phyloP scores from a whole-genome alignment of 2,329 filamentous ascomycete species.

The Neoarthrinium moseri region DNA sequence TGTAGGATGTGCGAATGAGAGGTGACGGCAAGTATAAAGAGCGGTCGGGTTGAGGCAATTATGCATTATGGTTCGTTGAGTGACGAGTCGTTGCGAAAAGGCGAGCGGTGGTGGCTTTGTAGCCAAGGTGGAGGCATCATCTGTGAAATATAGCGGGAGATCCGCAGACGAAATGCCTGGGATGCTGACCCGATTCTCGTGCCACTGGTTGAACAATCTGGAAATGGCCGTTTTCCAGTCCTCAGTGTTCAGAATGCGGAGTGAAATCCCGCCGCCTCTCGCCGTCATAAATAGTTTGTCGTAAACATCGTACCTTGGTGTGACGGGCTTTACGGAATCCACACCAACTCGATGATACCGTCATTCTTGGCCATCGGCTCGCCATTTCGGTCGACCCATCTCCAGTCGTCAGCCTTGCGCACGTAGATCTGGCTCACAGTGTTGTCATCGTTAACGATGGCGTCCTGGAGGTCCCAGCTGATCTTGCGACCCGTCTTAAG shows the following conservation, averaged over 20 bases:
- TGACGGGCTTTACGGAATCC: conserved; percentile 39
- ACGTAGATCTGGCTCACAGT: conserved; percentile 54
- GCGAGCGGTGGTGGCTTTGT: background rate
- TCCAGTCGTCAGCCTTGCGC: conserved; percentile 48
- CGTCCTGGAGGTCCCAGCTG: conserved; percentile 54
- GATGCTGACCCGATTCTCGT: too few relatives aligned
- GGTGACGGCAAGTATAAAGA: conserved; percentile 12
- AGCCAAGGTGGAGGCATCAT: background rate
- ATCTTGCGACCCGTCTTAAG: conserved; percentile 50
- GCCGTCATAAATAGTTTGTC: conserved; percentile 15
- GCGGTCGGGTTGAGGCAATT: conserved; percentile 15
- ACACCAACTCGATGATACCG: conserved; percentile 56
- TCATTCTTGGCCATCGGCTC: conserved; percentile 51
- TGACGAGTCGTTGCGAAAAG: background rate
- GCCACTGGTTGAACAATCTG: too few relatives aligned
- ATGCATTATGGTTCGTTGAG: conserved; percentile 22
- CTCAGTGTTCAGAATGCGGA: background rate
- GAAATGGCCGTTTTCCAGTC: background rate
- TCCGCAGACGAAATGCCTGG: too few relatives aligned
- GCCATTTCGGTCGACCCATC: conserved; percentile 48
- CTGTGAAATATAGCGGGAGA: too few relatives aligned
- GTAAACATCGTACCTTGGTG: conserved; percentile 14
- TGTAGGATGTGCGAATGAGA: conserved; percentile 4
- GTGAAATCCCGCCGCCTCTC: conserved; percentile 11
- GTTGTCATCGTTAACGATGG: conserved; percentile 44